phyloP scores from a whole-genome alignment of 495 filamentous ascomycete genomes.

The Penicillium tannophilum region DNA sequence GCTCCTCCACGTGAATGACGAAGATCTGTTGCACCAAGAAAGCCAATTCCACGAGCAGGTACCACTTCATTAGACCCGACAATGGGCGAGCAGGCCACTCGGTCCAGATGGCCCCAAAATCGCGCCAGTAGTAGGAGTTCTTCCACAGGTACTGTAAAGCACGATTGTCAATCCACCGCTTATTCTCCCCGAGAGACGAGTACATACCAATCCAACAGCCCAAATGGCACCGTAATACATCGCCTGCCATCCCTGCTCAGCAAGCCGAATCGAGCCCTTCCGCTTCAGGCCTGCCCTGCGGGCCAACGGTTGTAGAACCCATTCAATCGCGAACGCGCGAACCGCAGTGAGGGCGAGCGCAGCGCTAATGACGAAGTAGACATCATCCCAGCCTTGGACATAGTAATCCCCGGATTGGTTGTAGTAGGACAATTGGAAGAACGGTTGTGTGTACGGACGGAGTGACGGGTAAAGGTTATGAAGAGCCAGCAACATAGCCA shows the following conservation, averaged over 20 bases:
- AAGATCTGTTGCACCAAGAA: slow-evolving; percentile 96
- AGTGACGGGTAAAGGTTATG: slow-evolving; percentile 80
- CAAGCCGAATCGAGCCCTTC: slow-evolving; percentile 78
- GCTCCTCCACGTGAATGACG: slow-evolving; percentile 90
- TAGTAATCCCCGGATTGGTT: slow-evolving; percentile 67
- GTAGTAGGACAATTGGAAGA: slow-evolving; percentile 84
- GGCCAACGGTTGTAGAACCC: slow-evolving; percentile 77
- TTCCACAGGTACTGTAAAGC: slow-evolving; percentile 72
- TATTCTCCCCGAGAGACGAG: slow-evolving; percentile 6
- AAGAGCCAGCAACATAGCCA: slow-evolving; percentile 74
- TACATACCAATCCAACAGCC: slow-evolving; percentile 79
- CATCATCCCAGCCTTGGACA: slow-evolving; percentile 74
- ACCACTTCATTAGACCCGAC: slow-evolving; percentile 76
- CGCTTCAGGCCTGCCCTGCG: slow-evolving; percentile 65
- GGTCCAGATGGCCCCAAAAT: slow-evolving; percentile 78
- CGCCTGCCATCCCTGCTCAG: slow-evolving; percentile 90
- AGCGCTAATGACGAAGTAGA: slow-evolving; percentile 76
- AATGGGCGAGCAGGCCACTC: slow-evolving; percentile 78
- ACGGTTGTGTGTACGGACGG: slow-evolving; percentile 75
- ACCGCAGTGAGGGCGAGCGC: slow-evolving; percentile 83
- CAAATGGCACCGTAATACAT: slow-evolving; percentile 81
- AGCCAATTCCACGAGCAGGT: slow-evolving; percentile 86
- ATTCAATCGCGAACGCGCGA: slow-evolving; percentile 83
- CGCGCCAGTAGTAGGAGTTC: slow-evolving; percentile 75
- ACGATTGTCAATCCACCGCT: neutral